These are phyloP conservation scores for Leccinum boreale DNA, from an alignment of 768 basidiomycete genomes.

Conservation along the genomic window DNA sequence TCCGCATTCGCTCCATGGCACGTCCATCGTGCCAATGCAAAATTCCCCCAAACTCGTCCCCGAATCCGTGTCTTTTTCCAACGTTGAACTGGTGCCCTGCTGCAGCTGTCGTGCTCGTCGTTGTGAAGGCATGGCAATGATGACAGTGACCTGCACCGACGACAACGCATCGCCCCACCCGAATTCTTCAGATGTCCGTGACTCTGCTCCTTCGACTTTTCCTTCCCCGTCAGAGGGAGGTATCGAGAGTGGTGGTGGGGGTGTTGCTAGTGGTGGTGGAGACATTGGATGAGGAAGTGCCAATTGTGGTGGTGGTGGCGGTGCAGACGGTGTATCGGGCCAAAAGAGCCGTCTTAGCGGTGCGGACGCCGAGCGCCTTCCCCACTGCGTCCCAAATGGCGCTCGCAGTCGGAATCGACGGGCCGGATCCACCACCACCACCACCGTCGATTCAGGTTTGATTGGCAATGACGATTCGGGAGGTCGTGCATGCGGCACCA, in stretches of 20 bases:
- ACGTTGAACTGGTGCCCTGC: not conserved
- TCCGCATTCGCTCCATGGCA: constrained; percentile 12
- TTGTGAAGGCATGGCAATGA: constrained; percentile 40
- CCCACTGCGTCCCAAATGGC: not conserved
- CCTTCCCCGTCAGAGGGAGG: not conserved
- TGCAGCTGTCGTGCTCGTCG: not conserved
- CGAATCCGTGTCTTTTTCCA: not conserved
- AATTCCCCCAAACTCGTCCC: constrained; percentile 34
- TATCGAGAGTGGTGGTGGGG: not conserved
- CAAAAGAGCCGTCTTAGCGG: constrained; percentile 3
- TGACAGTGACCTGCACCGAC: constrained; percentile 37
- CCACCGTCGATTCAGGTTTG: not conserved
- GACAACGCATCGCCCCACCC: constrained; percentile 12
- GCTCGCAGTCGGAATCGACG: not conserved
- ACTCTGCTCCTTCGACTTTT: not conserved
- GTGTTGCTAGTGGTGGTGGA: not conserved
- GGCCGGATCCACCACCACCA: not conserved
- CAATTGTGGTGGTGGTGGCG: not conserved
- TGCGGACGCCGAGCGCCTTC: not conserved
- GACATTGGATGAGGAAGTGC: not conserved
- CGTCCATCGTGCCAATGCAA: constrained; percentile 25
- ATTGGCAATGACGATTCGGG: not conserved
- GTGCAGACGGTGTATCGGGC: not conserved
- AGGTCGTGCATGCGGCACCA: not conserved
- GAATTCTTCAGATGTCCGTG: not conserved